These are phyloP conservation scores for Globisporangium viniferum DNA, from an alignment of 352 stramenopile species.

Conservation along the genomic window DNA sequence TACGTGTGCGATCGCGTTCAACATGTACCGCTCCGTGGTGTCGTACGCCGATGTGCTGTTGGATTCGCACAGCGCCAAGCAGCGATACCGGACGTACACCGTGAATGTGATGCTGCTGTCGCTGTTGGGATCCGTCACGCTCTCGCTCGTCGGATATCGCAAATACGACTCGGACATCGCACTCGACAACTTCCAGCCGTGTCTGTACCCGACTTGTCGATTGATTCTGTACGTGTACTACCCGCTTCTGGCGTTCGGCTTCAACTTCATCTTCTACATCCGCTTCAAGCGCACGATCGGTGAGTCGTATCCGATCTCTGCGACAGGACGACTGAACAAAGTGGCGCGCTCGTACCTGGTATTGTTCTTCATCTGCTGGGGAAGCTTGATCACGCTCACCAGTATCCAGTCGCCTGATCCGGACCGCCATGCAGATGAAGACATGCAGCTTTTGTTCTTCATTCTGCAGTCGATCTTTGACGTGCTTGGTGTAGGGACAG, in stretches of 20 bases:
- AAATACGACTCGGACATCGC: constrained; percentile 26
- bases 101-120: constrained; percentile 69
- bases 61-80: constrained; percentile 62
- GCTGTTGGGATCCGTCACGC: constrained; percentile 48
- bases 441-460: constrained; percentile 32
- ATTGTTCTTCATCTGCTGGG: constrained; percentile 73
- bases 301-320: constrained; percentile 66
- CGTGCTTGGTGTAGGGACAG: constrained; percentile 58
- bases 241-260: constrained; percentile 62
- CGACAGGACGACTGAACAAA: constrained; percentile 61
- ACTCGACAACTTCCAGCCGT: constrained; percentile 50
- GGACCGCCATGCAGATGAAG: constrained; percentile 13
- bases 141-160: constrained; percentile 56
- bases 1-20: constrained; percentile 73
- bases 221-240: constrained; percentile 81
- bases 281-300: constrained; percentile 76
- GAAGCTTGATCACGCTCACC: constrained; percentile 64
- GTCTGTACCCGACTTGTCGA: constrained; percentile 61
- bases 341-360: constrained; percentile 66
- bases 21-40: constrained; percentile 78
- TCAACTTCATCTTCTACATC: constrained; percentile 79
- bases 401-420: constrained; percentile 36
- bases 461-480: constrained; percentile 69
- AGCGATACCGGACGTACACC: constrained; percentile 55
- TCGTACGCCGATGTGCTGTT: constrained; percentile 72